Evolutionary conservation across 1,284 basidiomycete genomes (phyloP).

Genomic region (Trichosporon sp.): DNA sequence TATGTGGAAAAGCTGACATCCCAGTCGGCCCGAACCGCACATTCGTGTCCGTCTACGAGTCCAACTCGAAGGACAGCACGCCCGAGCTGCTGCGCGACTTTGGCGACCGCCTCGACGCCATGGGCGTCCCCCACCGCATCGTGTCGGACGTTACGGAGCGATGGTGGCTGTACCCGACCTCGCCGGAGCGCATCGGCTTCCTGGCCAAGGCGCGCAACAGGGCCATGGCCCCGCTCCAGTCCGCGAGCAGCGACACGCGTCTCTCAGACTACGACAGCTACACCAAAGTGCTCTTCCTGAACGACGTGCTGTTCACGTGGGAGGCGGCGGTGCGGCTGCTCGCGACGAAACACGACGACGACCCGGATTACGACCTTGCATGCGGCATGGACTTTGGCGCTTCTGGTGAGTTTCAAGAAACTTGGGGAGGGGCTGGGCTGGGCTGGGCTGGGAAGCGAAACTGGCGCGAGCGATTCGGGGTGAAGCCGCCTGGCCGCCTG

Average conservation of each 20-base stretch:
- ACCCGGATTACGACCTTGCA: slow-evolving; percentile 61
- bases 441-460: no score
- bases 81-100: slow-evolving; percentile 57
- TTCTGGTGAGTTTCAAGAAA: slow-evolving; percentile 45
- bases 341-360: slow-evolving; percentile 52
- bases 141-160: slow-evolving; percentile 46
- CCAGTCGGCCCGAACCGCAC: slow-evolving; percentile 61
- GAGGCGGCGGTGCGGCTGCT: slow-evolving; percentile 61
- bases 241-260: slow-evolving; percentile 26
- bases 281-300: slow-evolving; percentile 61
- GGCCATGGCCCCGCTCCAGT: slow-evolving; percentile 57
- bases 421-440: no score
- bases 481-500: background rate
- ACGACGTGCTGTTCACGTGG: slow-evolving; percentile 62
- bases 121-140: slow-evolving; percentile 55
- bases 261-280: slow-evolving; percentile 56
- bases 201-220: slow-evolving; percentile 60
- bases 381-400: slow-evolving; percentile 63
- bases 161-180: slow-evolving; percentile 52
- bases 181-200: slow-evolving; percentile 59
- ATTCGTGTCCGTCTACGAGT: slow-evolving; percentile 65
- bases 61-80: slow-evolving; percentile 60
- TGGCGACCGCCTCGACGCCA: slow-evolving; percentile 47
- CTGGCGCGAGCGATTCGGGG: background rate
- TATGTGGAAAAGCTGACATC: background rate